Base-by-base conservation (phyloP, 106 monocot genomes). In the Apostasia ramifera region DNA sequence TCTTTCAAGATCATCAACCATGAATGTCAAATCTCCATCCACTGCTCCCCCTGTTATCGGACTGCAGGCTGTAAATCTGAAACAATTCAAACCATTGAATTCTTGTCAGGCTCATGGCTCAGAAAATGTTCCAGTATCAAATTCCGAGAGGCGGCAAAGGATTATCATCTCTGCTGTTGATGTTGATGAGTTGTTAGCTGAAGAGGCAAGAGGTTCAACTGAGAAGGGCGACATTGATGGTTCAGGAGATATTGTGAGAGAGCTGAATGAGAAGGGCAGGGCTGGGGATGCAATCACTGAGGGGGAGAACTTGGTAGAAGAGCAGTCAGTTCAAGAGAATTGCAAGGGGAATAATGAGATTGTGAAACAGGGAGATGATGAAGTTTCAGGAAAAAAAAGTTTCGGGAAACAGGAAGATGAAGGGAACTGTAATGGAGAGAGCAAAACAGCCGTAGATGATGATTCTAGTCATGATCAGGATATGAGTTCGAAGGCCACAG, bases 1-100 rank as follows among this genome's bases (percentile, higher is more conserved):
- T 75, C 57, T 53, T 53, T 59, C 63, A 45, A 77, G 70, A 59
- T 61, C 79, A 49, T 39, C 73, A 26, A 47, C 52, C 44, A 41
- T 52, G 4, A 52, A 47, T 8, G 78, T 77, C 60, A 3, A 50
- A 46, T 44, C 59, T 10, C 12, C 67, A 39, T 8, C 50, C 4
- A 8, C 71, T 8, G 26, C 26, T 26, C 26, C 59, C 40, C 37
- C 26, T 48, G 6, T 65, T 12, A 41, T 38, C 53, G 71, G 43
- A 55, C 6, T 63, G 12, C 66, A 52, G 13, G 4, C n/a, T 12
- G 66, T 39, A 58, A n/a, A 45, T 6, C 14, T 49, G 2, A 42
- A 37, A 39, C 13, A 39, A 49, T 26, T 26, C 26, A 26, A 26
- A 26, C 26, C 26, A 26, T 26, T 26, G 26, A 26, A 26, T 26